Evolutionary conservation across 208 protist genomes (phyloP), one percentile per base, ranked within the genome.

Genomic region (Trypanosoma avium): DNA sequence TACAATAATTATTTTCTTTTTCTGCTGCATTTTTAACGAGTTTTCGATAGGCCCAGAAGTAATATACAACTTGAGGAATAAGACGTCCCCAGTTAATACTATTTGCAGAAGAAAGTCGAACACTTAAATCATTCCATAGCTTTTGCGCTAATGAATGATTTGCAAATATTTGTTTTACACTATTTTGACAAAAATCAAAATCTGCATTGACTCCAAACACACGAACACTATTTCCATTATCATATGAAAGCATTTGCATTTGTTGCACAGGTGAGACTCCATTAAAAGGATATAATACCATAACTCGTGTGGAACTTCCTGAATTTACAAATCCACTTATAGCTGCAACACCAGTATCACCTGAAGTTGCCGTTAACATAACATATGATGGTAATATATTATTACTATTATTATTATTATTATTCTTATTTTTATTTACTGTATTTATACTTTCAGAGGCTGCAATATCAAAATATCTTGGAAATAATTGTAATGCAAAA

Each of bases 11-110:
- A 26, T 38, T 22, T 24, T 33, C n/a, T 36, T 22, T 29, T n/a
- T 0, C 27, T 75, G 69, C 54, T 55, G 19, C 29, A 47, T n/a
- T 67, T 86, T 71, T 22, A n/a, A 91, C 77, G 40, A 92, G 76
- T 38, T 86, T 80, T 45, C 93, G 93, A 81, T 98, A 99, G 32
- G 82, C 82, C 79, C 90, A 97, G 70, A 98, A 97, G 80, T 98
- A 98, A 82, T 98, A 98, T 13, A 86, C 90, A 17, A 98, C 95
- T 75, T 99, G 97, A 29, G 94, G 93, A 52, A 98, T 86, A 36
- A 99, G 91, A 35, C 97, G 84, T 1, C 95, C 97, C 94, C 96
- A 99, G 86, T 99, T 99, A 81, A 99, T 99, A 52, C 87, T 97
- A 82, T 99, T 99, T 10, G 97, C 92, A 10, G 95, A 97, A n/a